Evolutionary conservation across 768 basidiomycete species (phyloP).

Genomic region (Phaffia tasmanica): DNA sequence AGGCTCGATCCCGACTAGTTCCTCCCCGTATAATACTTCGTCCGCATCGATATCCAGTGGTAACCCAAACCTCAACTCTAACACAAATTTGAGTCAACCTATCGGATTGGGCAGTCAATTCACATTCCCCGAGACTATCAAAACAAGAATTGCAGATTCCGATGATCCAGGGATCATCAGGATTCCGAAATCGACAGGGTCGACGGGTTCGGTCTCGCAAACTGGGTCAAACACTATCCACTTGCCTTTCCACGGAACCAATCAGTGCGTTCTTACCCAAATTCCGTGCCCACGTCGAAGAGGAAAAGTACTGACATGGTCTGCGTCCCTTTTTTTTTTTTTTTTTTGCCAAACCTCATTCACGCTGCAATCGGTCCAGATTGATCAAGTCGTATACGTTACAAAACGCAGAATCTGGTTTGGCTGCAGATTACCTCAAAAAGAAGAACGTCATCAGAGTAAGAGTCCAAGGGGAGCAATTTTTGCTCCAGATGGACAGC

Average conservation of each 20-base stretch:
- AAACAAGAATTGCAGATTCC: constrained; percentile 5
- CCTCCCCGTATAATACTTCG: no score
- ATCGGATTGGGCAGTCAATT: no score
- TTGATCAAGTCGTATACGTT: constrained; percentile 64
- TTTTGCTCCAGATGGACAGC: constrained; percentile 76
- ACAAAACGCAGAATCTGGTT: constrained; percentile 82
- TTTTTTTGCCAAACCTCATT: no score
- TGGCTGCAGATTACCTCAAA: constrained; percentile 91
- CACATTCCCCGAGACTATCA: no score
- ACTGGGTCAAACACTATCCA: constrained; percentile 12
- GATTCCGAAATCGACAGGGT: constrained; percentile 1
- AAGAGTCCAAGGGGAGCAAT: constrained; percentile 89
- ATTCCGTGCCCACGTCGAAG: no score
- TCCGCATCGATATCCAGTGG: neutral
- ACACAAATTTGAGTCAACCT: no score
- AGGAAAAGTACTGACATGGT: no score
- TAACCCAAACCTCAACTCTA: neutral
- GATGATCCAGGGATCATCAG: constrained; percentile 8
- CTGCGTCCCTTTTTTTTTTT: no score
- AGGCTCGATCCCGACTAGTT: no score
- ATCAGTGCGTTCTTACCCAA: neutral
- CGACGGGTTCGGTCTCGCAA: neutral
- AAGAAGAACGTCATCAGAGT: constrained; percentile 86
- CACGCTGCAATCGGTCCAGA: constrained; percentile 9
- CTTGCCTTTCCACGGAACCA: constrained; percentile 24